A percentile compares a stretch with the other conserved stretches of the same genome.
phyloP scores from a whole-genome alignment of 1,284 basidiomycete species.

The Irpex lacteus region DNA sequence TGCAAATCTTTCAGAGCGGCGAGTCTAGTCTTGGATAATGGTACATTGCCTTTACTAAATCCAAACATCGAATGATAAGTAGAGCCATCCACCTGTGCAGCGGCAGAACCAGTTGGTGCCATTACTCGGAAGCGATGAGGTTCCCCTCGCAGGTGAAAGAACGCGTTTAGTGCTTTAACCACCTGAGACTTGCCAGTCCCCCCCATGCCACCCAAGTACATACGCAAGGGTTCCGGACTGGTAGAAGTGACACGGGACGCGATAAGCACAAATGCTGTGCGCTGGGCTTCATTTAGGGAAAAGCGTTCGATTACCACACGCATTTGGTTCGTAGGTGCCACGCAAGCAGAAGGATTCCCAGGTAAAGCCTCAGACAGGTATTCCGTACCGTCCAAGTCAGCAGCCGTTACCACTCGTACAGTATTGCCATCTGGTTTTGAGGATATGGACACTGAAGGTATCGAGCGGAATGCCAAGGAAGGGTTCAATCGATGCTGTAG shows the following conservation, averaged over 20 bases:
- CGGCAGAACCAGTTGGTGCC: constrained; percentile 37
- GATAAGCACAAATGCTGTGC: constrained; percentile 32
- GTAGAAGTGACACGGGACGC: constrained; percentile 25
- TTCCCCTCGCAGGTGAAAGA: constrained; percentile 21
- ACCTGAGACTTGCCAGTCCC: constrained; percentile 44
- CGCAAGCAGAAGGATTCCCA: too few species aligned
- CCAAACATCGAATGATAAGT: constrained; percentile 37
- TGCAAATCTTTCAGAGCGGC: background rate
- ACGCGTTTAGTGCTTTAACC: constrained; percentile 29
- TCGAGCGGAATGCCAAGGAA: too few species aligned
- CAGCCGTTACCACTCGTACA: too few species aligned
- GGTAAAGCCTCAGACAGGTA: too few species aligned
- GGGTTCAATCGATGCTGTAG: too few species aligned
- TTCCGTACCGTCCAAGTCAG: too few species aligned
- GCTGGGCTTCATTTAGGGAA: constrained; percentile 30
- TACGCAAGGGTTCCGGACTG: constrained; percentile 21
- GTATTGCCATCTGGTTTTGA: too few species aligned
- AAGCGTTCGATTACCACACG: background rate
- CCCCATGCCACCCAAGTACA: constrained; percentile 36
- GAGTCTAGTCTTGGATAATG: background rate
- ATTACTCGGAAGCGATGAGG: constrained; percentile 26
- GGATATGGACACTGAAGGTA: too few species aligned
- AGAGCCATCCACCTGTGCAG: constrained; percentile 31
- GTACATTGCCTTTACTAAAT: constrained; percentile 14
- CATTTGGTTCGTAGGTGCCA: background rate